Base-by-base conservation (phyloP, 495 filamentous ascomycete genomes). In the Endocarpon pusillum region DNA sequence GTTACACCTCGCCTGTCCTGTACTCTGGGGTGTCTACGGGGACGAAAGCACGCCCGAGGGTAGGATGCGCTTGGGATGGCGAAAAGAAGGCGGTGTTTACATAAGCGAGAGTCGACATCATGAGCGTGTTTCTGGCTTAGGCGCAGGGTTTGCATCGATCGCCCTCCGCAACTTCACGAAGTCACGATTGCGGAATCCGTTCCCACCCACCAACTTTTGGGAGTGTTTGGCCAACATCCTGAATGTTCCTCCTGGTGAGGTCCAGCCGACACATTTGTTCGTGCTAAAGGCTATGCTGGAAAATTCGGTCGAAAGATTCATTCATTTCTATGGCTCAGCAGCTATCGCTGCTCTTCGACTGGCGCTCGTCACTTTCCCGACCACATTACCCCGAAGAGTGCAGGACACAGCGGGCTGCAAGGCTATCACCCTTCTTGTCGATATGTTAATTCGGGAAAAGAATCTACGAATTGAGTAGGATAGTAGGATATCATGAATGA, bases 121-220 rank as follows among this genome's bases (percentile, higher is more conserved):
- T 38, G 76, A 83, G 43, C 68, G 81, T 15, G 87, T 94, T 78
- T 77, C 71, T 4, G 89, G 85, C 2, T 57, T 94, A 1, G 81
- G 72, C 0, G 74, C 78, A 12, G 91, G 91, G 2, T 99, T 72
- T 48, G 75, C 86, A 0, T 67, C 87, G 4, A 56, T 96, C 11
- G 66, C 76, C 2, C 61, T 93, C 4, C 75, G 87, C 21, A 78
- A 91, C 43, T 97, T 92, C 45, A 61, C 64, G 21, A 73, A 65
- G 40, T 69, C 73, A 0, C 58, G 59, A 19, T 62, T 70, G 40
- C 59, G 61, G n/a, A 91, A 91, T 38, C 84, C 87, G 0, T 84
- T 76, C 46, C 81, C 85, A 0, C 76, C 79, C 26, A 61, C 61
- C 17, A 61, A 84, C 17, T 94, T 84, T 54, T 99, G 89, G 89